A percentile compares a stretch with the other conserved stretches of the same genome.
Evolutionary conservation across 139 green algal species (phyloP).

Genomic region (Bryopsis sp.): DNA sequence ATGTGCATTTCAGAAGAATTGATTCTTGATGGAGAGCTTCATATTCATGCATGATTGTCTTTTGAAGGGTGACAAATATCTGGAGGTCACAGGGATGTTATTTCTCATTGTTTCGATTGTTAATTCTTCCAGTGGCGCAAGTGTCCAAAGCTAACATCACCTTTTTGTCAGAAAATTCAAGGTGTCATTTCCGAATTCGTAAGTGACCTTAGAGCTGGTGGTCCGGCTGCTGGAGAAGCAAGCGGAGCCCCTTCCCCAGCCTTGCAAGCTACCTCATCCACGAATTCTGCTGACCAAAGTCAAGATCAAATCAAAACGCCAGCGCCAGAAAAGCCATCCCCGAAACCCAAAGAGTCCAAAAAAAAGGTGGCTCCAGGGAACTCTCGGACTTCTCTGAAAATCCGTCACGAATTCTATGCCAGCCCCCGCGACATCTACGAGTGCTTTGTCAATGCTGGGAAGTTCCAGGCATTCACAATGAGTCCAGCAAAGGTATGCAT

Average conservation of each 20-base stretch:
- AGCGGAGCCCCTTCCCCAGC: background rate
- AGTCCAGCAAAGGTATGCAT: conserved; percentile 33
- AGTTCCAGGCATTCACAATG: conserved; percentile 51
- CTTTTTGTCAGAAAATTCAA: too few species aligned
- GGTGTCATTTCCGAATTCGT: too few species aligned
- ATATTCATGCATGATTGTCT: too few species aligned
- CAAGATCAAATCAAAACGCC: conserved; percentile 13
- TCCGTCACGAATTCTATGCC: conserved; percentile 63
- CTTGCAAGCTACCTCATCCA: background rate
- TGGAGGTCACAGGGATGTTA: too few species aligned
- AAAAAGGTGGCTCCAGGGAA: background rate
- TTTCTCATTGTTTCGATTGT: too few species aligned
- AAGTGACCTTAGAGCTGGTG: too few species aligned
- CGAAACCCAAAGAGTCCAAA: conserved; percentile 9
- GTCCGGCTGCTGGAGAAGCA: too few species aligned
- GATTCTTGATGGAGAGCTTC: too few species aligned
- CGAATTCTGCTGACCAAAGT: background rate
- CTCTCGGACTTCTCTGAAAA: conserved; percentile 24
- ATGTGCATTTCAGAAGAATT: too few species aligned
- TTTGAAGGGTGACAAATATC: too few species aligned
- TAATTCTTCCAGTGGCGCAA: too few species aligned
- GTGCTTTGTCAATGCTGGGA: conserved; percentile 55
- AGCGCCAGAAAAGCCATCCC: conserved; percentile 16
- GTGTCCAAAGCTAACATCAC: too few species aligned
- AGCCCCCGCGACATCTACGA: conserved; percentile 64